Evolutionary conservation across 2,329 filamentous ascomycete genomes (phyloP).

Genomic region (Colletotrichum somersetense): DNA sequence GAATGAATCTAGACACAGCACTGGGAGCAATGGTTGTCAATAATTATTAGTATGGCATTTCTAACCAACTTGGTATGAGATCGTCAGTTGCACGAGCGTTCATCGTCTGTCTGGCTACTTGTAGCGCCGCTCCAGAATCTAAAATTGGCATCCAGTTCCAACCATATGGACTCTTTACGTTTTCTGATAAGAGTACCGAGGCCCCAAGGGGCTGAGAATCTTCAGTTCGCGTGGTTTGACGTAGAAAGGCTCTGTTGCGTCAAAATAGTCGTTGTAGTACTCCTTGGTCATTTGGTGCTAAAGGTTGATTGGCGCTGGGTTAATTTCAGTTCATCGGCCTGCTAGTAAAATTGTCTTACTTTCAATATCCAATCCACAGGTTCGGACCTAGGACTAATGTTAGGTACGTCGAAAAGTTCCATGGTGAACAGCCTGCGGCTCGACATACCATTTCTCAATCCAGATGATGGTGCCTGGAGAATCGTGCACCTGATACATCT

Average conservation of each 20-base stretch:
- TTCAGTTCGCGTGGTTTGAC: constrained; percentile 27
- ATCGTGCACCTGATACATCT: constrained; percentile 38
- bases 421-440: fast-evolving
- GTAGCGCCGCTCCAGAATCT: not conserved
- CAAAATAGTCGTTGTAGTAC: constrained; percentile 36
- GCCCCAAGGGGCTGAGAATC: constrained; percentile 31
- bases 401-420: not conserved
- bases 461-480: constrained; percentile 36
- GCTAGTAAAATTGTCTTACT: not conserved
- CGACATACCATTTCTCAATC: constrained; percentile 34
- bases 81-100: not conserved
- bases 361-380: constrained; percentile 38
- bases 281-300: constrained; percentile 40
- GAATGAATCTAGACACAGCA: not conserved
- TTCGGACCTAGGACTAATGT: constrained; percentile 10
- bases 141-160: not conserved
- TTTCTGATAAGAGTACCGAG: constrained; percentile 29
- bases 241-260: constrained; percentile 37
- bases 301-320: not conserved
- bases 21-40: not conserved
- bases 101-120: not conserved
- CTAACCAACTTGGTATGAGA: not conserved
- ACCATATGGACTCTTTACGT: not conserved
- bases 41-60: not conserved
- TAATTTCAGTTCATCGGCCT: fast-evolving